Percentiles rank a stretch among this genome's conserved stretches.
Evolutionary conservation across 495 filamentous ascomycete species (phyloP).

Genomic region (Usnea hakonensis): DNA sequence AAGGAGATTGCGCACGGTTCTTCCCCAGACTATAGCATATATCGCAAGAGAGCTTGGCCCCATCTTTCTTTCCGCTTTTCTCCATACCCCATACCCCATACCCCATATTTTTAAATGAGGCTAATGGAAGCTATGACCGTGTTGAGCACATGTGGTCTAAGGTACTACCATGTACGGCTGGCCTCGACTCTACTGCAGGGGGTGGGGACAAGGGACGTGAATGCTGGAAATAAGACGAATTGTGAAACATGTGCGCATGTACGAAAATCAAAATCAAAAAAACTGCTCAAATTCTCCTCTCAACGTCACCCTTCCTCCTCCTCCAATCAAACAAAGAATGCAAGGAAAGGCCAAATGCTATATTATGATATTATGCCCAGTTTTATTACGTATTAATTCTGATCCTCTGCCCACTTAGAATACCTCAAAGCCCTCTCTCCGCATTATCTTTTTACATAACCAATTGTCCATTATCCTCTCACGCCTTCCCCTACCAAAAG

Average conservation of each 20-base stretch:
- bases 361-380: too few relatives aligned
- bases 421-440: not conserved
- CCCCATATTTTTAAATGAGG: constrained; percentile 3
- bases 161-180: not conserved
- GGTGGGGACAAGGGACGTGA: too few relatives aligned
- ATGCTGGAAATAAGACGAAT: not conserved
- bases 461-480: not conserved
- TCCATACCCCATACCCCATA: constrained; percentile 15
- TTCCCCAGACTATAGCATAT: not conserved
- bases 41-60: constrained; percentile 3
- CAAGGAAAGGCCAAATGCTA: not conserved
- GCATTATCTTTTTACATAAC: not conserved
- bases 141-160: not conserved
- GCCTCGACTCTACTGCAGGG: not conserved
- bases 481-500: too few relatives aligned
- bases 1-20: constrained; percentile 6
- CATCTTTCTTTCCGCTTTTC: not conserved
- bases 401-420: not conserved
- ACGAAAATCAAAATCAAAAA: too few relatives aligned
- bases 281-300: constrained; percentile 6
- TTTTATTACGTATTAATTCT: constrained; percentile 9
- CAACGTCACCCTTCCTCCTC: constrained; percentile 3
- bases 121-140: constrained; percentile 19
- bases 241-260: constrained; percentile 15
- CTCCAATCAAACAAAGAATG: constrained; percentile 3